Evolutionary conservation across 495 filamentous ascomycete genomes (phyloP).

Genomic region (Stereocaulon alpinum): DNA sequence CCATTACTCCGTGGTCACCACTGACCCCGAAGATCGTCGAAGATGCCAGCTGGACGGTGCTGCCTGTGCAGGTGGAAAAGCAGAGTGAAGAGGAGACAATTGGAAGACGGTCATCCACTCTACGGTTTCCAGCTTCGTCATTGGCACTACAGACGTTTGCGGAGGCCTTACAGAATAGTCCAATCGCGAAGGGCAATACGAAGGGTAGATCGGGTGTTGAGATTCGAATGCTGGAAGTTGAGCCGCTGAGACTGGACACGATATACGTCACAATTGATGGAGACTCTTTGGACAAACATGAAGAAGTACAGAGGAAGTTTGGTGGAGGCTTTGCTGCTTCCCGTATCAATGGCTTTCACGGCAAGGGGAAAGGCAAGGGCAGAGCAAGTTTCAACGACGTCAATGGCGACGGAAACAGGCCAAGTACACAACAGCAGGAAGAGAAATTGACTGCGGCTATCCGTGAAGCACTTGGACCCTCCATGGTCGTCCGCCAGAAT

Average conservation of each 20-base stretch:
- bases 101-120: conserved; percentile 40
- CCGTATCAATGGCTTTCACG: conserved; percentile 32
- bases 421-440: conserved; percentile 42
- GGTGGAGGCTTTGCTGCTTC: conserved; percentile 45
- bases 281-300: conserved; percentile 53
- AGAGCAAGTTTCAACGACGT: conserved; percentile 12
- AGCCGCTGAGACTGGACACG: conserved; percentile 67
- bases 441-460: conserved; percentile 66
- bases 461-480: conserved; percentile 55
- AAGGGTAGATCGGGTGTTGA: conserved; percentile 45
- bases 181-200: conserved; percentile 38
- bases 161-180: conserved; percentile 48
- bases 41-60: conserved; percentile 67
- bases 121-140: conserved; percentile 74
- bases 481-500: conserved; percentile 69
- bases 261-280: conserved; percentile 78
- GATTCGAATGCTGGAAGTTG: conserved; percentile 70
- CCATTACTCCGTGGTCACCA: conserved; percentile 73
- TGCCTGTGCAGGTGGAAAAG: conserved; percentile 51
- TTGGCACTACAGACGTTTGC: conserved; percentile 71
- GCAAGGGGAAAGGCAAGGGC: conserved; percentile 27
- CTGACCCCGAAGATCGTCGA: conserved; percentile 43
- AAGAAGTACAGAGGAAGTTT: conserved; percentile 52
- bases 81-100: not conserved
- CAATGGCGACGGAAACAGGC: conserved; percentile 26